Conservation (phyloP, 768 basidiomycete species). For the Kwoniella shandongensis region DNA sequence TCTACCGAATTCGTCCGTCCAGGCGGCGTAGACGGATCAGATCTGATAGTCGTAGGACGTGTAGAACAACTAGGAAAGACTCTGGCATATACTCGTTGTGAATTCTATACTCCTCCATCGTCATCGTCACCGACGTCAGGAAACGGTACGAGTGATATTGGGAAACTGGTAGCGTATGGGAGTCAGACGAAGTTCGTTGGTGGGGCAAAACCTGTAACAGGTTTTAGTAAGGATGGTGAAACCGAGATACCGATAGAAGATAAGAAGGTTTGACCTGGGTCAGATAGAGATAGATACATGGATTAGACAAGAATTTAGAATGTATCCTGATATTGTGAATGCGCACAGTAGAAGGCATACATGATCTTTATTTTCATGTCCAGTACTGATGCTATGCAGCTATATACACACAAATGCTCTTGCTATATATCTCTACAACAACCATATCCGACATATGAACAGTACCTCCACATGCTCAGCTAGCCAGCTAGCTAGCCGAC, state of each 20-base stretch:
- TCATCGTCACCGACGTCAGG: neutral
- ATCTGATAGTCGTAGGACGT: conserved; percentile 37
- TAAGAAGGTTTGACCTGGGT: conserved; percentile 7
- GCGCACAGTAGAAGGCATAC: too few relatives aligned
- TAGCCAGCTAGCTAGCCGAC: too few relatives aligned
- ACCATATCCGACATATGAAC: too few relatives aligned
- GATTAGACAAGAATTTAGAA: too few relatives aligned
- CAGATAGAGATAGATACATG: neutral
- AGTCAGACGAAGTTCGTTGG: conserved; percentile 51
- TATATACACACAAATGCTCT: too few relatives aligned
- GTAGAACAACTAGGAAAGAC: conserved; percentile 45
- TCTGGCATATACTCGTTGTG: conserved; percentile 40
- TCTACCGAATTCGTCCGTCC: conserved; percentile 51
- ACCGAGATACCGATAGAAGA: conserved; percentile 26
- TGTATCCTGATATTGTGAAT: too few relatives aligned
- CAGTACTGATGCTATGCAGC: too few relatives aligned
- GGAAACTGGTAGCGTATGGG: conserved; percentile 46
- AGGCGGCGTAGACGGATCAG: conserved; percentile 38
- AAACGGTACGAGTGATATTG: neutral
- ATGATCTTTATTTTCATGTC: too few relatives aligned
- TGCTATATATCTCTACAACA: too few relatives aligned
- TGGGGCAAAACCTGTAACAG: conserved; percentile 15
- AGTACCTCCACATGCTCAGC: too few relatives aligned
- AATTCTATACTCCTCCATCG: conserved; percentile 9
- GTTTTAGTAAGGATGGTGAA: conserved; percentile 35